Evolutionary conservation across 1,284 basidiomycete species (phyloP).

Genomic region (Sanghuangporus weigelae): DNA sequence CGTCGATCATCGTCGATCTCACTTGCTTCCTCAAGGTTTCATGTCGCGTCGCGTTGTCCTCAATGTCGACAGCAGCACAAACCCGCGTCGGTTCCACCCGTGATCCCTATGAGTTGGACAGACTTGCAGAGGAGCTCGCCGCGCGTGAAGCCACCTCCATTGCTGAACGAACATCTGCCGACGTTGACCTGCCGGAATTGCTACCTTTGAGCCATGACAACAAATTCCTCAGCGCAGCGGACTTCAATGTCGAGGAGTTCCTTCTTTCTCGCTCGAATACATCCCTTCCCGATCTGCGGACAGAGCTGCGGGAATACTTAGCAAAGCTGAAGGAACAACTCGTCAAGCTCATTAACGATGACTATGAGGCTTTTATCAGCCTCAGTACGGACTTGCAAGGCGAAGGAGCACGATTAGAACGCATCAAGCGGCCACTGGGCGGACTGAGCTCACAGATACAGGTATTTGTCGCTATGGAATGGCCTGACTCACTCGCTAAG

Average conservation of each 20-base stretch:
- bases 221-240: slow-evolving; percentile 58
- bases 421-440: slow-evolving; percentile 60
- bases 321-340: slow-evolving; percentile 85
- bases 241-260: slow-evolving; percentile 84
- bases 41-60: not conserved
- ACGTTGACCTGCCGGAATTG: slow-evolving; percentile 59
- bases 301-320: slow-evolving; percentile 84
- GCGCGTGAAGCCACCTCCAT: slow-evolving; percentile 39
- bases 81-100: not conserved
- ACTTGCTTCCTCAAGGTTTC: not conserved
- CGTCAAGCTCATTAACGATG: slow-evolving; percentile 92
- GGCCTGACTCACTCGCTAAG: not conserved
- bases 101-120: slow-evolving; percentile 62
- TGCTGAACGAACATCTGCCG: slow-evolving; percentile 22
- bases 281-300: slow-evolving; percentile 80
- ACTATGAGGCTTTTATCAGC: slow-evolving; percentile 97
- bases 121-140: slow-evolving; percentile 68
- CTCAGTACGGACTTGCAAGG: slow-evolving; percentile 85
- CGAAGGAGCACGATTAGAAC: slow-evolving; percentile 69
- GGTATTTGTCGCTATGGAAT: slow-evolving; percentile 39
- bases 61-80: not conserved
- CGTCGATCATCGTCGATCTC: not conserved
- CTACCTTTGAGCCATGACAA: slow-evolving; percentile 77
- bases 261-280: slow-evolving; percentile 84
- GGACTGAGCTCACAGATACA: slow-evolving; percentile 62